Evolutionary conservation across 1,284 basidiomycete genomes (phyloP).

Genomic region (Mrakiaceae sp.): DNA sequence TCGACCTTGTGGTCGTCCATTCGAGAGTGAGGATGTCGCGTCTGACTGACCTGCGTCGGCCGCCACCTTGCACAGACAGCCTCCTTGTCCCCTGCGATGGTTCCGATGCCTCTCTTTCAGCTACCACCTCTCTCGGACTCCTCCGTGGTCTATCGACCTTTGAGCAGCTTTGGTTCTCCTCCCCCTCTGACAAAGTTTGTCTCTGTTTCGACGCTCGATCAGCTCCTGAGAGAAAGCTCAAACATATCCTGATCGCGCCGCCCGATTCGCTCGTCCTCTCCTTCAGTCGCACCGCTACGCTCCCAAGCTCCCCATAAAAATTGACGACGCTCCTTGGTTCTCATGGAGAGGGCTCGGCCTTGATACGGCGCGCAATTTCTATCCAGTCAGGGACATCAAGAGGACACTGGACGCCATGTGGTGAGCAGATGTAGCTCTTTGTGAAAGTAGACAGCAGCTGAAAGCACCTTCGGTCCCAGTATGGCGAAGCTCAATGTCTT

Average conservation of each 20-base stretch:
- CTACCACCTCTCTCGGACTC: conserved; percentile 24
- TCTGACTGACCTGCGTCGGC: neutral
- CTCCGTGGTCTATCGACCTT: conserved; percentile 25
- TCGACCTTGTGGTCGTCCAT: neutral
- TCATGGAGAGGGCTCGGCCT: conserved; percentile 27
- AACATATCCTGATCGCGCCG: no score
- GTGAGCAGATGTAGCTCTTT: no score
- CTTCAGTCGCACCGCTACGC: conserved; percentile 17
- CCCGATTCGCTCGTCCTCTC: neutral
- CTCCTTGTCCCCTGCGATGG: conserved; percentile 23
- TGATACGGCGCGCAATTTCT: conserved; percentile 27
- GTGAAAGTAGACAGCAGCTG: no score
- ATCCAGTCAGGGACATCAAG: conserved; percentile 20
- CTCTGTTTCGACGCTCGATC: no score
- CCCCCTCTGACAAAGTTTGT: neutral
- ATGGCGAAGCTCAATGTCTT: conserved; percentile 26
- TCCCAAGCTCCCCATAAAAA: conserved; percentile 21
- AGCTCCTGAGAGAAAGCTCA: no score
- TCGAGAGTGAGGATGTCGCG: no score
- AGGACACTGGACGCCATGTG: conserved; percentile 24
- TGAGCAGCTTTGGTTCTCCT: conserved; percentile 23
- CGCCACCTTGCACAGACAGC: neutral
- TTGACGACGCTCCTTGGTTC: conserved; percentile 25
- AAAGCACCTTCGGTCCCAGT: no score
- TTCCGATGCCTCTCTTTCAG: conserved; percentile 19